A percentile compares a stretch with the other conserved stretches of the same genome.
Conservation (phyloP, 306 rosid species). For the Gastrolobium villosum region DNA sequence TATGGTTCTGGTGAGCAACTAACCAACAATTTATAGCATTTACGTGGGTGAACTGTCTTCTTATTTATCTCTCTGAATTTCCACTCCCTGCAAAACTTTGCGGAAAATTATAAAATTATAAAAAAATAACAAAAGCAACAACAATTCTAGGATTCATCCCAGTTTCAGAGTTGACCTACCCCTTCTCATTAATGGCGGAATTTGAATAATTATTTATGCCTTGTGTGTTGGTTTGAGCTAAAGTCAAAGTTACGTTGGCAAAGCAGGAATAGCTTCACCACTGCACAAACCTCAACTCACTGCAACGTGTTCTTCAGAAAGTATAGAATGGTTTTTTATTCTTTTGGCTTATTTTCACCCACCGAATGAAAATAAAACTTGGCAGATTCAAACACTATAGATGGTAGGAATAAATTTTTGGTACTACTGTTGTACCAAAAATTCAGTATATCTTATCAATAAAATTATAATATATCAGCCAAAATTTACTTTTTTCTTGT, state of each 20-base stretch:
- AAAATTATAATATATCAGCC: no score
- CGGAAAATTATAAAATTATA: neutral
- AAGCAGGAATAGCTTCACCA: neutral
- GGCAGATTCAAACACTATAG: neutral
- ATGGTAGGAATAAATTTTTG: no score
- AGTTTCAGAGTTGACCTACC: constrained; percentile 67
- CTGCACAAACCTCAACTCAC: constrained; percentile 35
- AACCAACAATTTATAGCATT: constrained; percentile 62
- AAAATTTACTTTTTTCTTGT: no score
- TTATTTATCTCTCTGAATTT: constrained; percentile 6
- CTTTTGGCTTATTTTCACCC: neutral
- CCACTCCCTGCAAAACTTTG: neutral
- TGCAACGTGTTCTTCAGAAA: constrained; percentile 37
- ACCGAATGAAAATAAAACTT: neutral
- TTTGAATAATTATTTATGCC: constrained; percentile 21
- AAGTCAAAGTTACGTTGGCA: constrained; percentile 49
- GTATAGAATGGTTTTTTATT: neutral
- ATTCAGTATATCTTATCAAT: no score
- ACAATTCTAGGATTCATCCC: constrained; percentile 59
- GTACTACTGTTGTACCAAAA: no score
- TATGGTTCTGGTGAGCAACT: constrained; percentile 74
- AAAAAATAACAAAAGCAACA: constrained; percentile 4
- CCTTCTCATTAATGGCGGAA: constrained; percentile 51
- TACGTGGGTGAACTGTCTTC: constrained; percentile 48
- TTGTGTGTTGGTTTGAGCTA: constrained; percentile 28